Evolutionary conservation across 257 asterid genomes (phyloP), one percentile per base, ranked within the genome.

Genomic region (Sherardia arvensis): DNA sequence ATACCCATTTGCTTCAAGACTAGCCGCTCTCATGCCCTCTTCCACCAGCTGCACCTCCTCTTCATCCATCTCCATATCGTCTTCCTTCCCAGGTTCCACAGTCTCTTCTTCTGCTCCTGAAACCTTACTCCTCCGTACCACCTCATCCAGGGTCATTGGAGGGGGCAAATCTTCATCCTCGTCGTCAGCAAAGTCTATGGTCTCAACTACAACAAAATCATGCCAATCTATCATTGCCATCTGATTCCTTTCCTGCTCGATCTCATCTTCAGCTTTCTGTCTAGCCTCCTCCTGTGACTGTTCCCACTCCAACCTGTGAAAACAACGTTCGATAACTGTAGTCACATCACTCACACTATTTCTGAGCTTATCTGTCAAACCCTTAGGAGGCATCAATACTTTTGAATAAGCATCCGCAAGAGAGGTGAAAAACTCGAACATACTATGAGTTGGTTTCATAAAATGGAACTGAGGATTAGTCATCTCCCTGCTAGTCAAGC

Each of bases 211-310:
- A 66, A 88, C 97, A 77, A 88, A 88, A 75, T 88, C 98, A 74
- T 91, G 98, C 98, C 98, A 91, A 68, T 91, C 98, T 69, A 91
- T 88, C 97, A 82, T 83, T 25, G 97, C 89, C 97, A 91, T 91
- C 79, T 85, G 95, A 38, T 76, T 2, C 27, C 98, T 70, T 78
- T 88, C 98, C 82, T 80, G 88, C 77, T 88, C 98, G 36, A 85
- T 80, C 81, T 91, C 98, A 66, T 88, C 91, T 77, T 91, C 98
- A 67, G 93, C 95, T 73, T 88, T 89, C 83, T 88, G 97, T 76
- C 95, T 85, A 22, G 94, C 95, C 77, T 86, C 95, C 70, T 91
- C 98, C 65, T 91, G 98, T 4, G 98, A 86, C 38, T 84, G 78
- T 69, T 88, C 98, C 98, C 98, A 88, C 64, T 91, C 96, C 76